Base-by-base conservation (phyloP, 805 yeast species). In the Cyberlindnera mrakii region DNA sequence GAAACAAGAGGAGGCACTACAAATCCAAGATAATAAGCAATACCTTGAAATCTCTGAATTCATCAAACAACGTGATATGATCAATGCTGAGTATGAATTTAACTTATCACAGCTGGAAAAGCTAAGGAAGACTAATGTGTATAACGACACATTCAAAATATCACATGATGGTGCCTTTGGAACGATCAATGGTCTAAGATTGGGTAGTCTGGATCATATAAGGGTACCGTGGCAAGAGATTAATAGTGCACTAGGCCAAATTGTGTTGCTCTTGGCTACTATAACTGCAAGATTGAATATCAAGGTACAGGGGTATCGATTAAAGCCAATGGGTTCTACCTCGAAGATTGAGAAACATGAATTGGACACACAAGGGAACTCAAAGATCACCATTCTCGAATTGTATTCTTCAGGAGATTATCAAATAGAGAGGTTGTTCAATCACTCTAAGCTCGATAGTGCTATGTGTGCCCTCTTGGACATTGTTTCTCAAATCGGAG, bases 231-330 rank as follows among this genome's bases (percentile, higher is more conserved):
- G 96, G 95, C 78, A 86, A 42, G 98, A 90, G 54, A 82, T 88
- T 35, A 90, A 89, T 58, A 93, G 95, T 2, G 96, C 95, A 0
- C 64, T 90, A 53, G 98, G 98, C 0, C 96, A 90, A 51, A 66
- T 90, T 2, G 75, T 86, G 2, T 64, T 88, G 11, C 62, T 91
- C 16, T 58, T 90, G 27, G 72, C 82, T 0, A 85, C 91, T 1
- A 71, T 89, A 3, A 63, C 76, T 1, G 66, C 76, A 11, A 69
- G 81, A 35, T 67, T 88, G 27, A 69, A 75, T 8, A 60, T 87
- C 20, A 70, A 70, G 29, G 58, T 86, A 8, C 65, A 67, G 0
- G 77, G 77, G 4, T 90, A 85, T 60, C 75, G 74, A 46, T 62
- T 90, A 15, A 73, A 79, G 18, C 96, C 97, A 0, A 68, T 86